Percentiles rank a stretch among this genome's conserved stretches.
Evolutionary conservation across 1,139 yeast genomes (phyloP).

Genomic region (Eremothecium gossypii): DNA sequence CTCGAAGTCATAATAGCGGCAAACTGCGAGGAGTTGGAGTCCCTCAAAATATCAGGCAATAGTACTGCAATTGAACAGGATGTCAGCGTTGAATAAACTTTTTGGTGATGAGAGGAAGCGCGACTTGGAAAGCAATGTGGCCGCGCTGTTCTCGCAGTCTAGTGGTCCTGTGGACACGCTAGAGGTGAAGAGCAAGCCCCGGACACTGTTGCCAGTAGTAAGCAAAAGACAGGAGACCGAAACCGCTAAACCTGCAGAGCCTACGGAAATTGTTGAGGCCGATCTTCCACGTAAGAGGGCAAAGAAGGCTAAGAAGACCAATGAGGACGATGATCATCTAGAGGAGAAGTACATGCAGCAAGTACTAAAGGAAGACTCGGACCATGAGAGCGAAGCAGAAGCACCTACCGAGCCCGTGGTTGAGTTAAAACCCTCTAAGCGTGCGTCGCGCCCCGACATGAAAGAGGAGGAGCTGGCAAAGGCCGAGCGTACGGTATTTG

Average conservation of each 20-base stretch:
- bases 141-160: constrained; percentile 19
- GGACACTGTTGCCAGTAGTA: constrained; percentile 20
- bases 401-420: constrained; percentile 16
- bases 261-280: constrained; percentile 14
- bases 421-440: constrained; percentile 9
- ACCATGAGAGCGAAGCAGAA: constrained; percentile 13
- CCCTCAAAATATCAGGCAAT: too few relatives aligned
- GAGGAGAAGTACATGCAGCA: constrained; percentile 42
- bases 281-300: constrained; percentile 7
- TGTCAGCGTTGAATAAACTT: constrained; percentile 36
- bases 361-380: constrained; percentile 24
- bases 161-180: constrained; percentile 20
- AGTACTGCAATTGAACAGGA: constrained; percentile 15
- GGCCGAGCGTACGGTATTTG: constrained; percentile 81
- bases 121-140: constrained; percentile 18
- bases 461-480: constrained; percentile 68
- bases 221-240: constrained; percentile 7
- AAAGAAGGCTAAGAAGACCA: constrained; percentile 10
- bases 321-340: constrained; percentile 38
- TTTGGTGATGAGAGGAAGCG: constrained; percentile 30
- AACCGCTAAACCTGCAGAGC: constrained; percentile 13
- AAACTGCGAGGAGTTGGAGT: too few relatives aligned
- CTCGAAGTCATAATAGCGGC: too few relatives aligned
- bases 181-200: constrained; percentile 19
- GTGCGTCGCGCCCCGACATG: constrained; percentile 33